Percentiles rank a stretch among this genome's conserved stretches.
Conservation (phyloP, 2,329 filamentous ascomycete species). For the Apiospora malaysiana region DNA sequence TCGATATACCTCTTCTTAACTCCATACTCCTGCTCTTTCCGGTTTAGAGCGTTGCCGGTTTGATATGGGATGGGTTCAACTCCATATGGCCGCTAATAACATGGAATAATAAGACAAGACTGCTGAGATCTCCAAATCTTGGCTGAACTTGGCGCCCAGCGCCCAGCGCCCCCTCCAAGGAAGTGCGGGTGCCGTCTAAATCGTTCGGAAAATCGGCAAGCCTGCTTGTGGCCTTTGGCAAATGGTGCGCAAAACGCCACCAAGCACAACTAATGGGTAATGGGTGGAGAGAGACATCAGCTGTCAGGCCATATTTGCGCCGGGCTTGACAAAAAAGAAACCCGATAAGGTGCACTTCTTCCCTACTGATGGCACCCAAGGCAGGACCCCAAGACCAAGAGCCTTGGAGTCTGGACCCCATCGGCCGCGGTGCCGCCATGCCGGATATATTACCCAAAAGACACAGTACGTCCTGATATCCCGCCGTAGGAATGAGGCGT, state of each 20-base stretch:
- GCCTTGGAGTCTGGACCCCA: constrained; percentile 16
- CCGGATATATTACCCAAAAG: constrained; percentile 6
- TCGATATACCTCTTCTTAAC: neutral
- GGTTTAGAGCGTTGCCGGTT: neutral
- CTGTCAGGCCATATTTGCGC: constrained; percentile 3
- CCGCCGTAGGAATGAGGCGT: neutral
- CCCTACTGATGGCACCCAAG: neutral
- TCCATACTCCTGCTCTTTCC: neutral
- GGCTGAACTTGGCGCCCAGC: constrained; percentile 1
- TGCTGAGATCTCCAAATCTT: constrained; percentile 5
- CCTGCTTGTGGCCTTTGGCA: neutral
- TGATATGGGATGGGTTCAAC: too few species aligned
- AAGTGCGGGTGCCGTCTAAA: neutral
- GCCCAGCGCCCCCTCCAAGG: neutral
- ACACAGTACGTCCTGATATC: neutral
- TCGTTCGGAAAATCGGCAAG: constrained; percentile 20
- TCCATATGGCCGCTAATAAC: neutral
- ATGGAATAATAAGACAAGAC: neutral
- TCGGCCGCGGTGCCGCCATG: constrained; percentile 11
- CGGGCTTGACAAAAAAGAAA: constrained; percentile 3
- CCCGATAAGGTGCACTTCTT: neutral
- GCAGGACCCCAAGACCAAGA: neutral
- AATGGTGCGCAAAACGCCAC: neutral
- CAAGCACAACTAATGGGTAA: neutral
- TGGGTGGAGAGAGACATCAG: constrained; percentile 1